Evolutionary conservation across 306 rosid genomes (phyloP), one percentile per base, ranked within the genome.

Genomic region (Elaeagnus macrophylla): DNA sequence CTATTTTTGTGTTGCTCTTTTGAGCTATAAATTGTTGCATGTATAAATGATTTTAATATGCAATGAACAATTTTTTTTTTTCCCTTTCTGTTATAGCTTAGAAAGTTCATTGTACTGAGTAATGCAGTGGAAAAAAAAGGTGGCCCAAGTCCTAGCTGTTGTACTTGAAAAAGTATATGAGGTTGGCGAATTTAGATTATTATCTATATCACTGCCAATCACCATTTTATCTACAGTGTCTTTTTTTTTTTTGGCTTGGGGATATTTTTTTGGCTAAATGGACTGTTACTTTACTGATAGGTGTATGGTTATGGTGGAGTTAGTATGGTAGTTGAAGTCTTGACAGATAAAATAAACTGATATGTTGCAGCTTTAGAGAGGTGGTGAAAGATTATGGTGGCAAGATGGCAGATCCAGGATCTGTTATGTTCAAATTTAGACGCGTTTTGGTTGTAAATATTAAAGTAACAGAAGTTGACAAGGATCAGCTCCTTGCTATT

Each of bases 321-420:
- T 67, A 86, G 95, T 80, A 83, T 90, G 57, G 94, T 86, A 18
- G 85, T 90, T 59, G 95, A 91, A 79, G 97, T 83, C 61, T 79
- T 84, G 60, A 86, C 97, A 16, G 97, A 90, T 71, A 81, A 86
- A 67, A 65, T 83, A 70, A 72, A 79, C 57, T 85, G 95, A 39
- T 86, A 94, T 13, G 85, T 91, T 75, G 88, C 94, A 51, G 74
- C 74, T 37, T 86, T 41, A 84, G 96, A 65, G 96, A 91, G 60
- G 91, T 91, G 59, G 60, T 86, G 74, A 84, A 57, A 76, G 86
- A 91, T 67, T 82, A 60, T 56, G 97, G 96, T 12, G 97, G 91
- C 19, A 86, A 90, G 79, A 86, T 90, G 97, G 95, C 95, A 14
- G 95, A 90, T 76, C 73, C 94, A 56, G 91, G 97, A 16, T 90